Evolutionary conservation across 164 flowering plant genomes (phyloP).

Genomic region (Amborella trichopoda): DNA sequence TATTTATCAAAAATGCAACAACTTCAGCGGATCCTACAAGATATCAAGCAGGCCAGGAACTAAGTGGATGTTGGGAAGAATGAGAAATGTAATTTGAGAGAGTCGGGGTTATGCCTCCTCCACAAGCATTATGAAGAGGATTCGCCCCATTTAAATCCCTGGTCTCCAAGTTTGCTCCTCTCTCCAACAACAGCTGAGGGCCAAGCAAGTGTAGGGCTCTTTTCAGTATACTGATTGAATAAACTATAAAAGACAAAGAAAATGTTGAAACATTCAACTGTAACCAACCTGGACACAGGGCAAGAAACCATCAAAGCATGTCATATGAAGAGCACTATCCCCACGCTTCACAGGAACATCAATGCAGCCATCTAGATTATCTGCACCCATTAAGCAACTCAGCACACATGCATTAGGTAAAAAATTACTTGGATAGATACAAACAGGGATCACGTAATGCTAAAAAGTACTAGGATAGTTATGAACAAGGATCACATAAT

Average conservation of each 20-base stretch:
- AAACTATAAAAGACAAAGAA: not conserved
- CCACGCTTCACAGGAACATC: conserved; percentile 84
- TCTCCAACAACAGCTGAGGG: conserved; percentile 63
- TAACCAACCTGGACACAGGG: conserved; percentile 70
- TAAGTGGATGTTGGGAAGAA: too few species aligned
- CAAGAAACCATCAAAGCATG: conserved; percentile 71
- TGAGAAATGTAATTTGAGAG: not conserved
- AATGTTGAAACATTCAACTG: not conserved
- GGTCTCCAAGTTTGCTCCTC: conserved; percentile 67
- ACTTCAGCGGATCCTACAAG: conserved; percentile 62
- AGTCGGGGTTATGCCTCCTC: conserved; percentile 44
- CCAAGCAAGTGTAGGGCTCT: not conserved
- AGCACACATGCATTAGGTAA: too few species aligned
- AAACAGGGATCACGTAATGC: too few species aligned
- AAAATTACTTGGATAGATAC: too few species aligned
- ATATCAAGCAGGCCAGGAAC: too few species aligned
- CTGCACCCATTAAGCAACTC: too few species aligned
- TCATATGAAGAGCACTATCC: conserved; percentile 75
- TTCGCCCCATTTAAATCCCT: conserved; percentile 93
- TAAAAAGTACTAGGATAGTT: too few species aligned
- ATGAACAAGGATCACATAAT: too few species aligned
- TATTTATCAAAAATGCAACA: conserved; percentile 42
- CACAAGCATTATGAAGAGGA: conserved; percentile 96
- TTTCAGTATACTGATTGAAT: not conserved
- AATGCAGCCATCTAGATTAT: conserved; percentile 54